A percentile compares a stretch with the other conserved stretches of the same genome.
Evolutionary conservation across 2,329 filamentous ascomycete species (phyloP).

Genomic region (Fusarium napiforme): DNA sequence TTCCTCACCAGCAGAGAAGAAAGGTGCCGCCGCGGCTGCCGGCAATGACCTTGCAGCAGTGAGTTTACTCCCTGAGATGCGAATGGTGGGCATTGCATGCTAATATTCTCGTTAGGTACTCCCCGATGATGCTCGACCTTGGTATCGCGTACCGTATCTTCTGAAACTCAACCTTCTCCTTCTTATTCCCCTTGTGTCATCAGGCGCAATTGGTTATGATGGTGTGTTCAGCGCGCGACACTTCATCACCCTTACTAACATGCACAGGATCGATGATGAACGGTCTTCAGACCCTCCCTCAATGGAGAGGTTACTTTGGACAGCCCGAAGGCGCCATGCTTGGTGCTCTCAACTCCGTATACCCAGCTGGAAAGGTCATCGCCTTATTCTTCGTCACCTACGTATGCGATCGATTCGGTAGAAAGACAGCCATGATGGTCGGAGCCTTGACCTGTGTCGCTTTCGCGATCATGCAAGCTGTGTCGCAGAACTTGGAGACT

Average conservation of each 20-base stretch:
- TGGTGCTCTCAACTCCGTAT: slow-evolving; percentile 52
- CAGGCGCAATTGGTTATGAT: slow-evolving; percentile 57
- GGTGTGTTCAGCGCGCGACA: slow-evolving; percentile 37
- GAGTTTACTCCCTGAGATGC: neutral
- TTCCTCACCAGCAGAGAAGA: slow-evolving; percentile 1
- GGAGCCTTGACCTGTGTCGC: slow-evolving; percentile 49
- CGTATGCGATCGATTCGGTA: slow-evolving; percentile 54
- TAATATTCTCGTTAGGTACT: slow-evolving; percentile 45
- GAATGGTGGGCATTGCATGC: accelerated
- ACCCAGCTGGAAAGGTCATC: slow-evolving; percentile 54
- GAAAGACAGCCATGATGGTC: slow-evolving; percentile 51
- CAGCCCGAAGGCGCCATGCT: slow-evolving; percentile 51
- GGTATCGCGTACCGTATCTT: slow-evolving; percentile 57
- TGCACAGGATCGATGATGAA: slow-evolving; percentile 55
- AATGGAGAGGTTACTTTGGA: slow-evolving; percentile 56
- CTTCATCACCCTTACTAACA: neutral
- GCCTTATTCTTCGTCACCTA: slow-evolving; percentile 50
- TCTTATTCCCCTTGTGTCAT: slow-evolving; percentile 55
- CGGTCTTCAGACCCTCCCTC: slow-evolving; percentile 54
- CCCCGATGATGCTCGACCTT: slow-evolving; percentile 53
- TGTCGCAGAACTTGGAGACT: slow-evolving; percentile 37
- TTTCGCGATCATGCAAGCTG: slow-evolving; percentile 48
- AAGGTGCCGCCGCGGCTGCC: slow-evolving; percentile 22
- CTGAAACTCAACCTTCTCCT: slow-evolving; percentile 57
- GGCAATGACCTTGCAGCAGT: slow-evolving; percentile 33